Evolutionary conservation across 2,329 filamentous ascomycete species (phyloP), one percentile per base, ranked within the genome.

Genomic region (Torrubiellomyces zombiae): DNA sequence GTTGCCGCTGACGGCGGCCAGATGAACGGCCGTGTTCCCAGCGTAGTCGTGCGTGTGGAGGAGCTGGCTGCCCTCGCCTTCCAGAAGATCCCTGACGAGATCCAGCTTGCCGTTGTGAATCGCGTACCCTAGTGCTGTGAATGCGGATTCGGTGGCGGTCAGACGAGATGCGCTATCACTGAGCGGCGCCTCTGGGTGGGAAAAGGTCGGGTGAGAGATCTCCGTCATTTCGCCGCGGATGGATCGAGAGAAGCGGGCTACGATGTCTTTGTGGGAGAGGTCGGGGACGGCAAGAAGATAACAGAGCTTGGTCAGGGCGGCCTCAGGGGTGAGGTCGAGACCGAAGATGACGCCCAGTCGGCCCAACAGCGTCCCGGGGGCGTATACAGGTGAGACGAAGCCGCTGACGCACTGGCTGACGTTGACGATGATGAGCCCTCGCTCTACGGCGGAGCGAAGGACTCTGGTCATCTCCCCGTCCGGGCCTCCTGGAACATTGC

Each of bases 211-310:
- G 21, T 65, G 59, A 6, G 69, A 63, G 27, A 70, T 66, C 48
- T 83, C 79, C 8, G 81, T 92, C 51, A 93, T 68, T 54, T 94
- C 85, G 22, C 85, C 85, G 24, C 81, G 69, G 13, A 93, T 60
- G 8, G 77, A 80, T 14, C 63, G 53, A 6, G 77, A 72, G 69
- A 93, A 91, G 32, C 63, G 62, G 32, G 58, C 59, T 4, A 71
- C 63, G 15, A 93, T 71, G 13, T 80, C 73, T 26, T 63, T 56
- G 6, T 67, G 60, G 0, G 65, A 62, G n/a, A 77, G 57, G 16
- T 59, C 62, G 1, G 76, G 71, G 4, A 64, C 47, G 4, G 79
- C 77, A 11, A 93, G 64, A 3, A 93, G 65, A 47, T 91, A 92
- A 2, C 81, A 80, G 15, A 94, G 63, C 50, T 94, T 94, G 12